Evolutionary conservation across 176 grass and related monocot species (phyloP).

Genomic region (Tuctoria greenei): DNA sequence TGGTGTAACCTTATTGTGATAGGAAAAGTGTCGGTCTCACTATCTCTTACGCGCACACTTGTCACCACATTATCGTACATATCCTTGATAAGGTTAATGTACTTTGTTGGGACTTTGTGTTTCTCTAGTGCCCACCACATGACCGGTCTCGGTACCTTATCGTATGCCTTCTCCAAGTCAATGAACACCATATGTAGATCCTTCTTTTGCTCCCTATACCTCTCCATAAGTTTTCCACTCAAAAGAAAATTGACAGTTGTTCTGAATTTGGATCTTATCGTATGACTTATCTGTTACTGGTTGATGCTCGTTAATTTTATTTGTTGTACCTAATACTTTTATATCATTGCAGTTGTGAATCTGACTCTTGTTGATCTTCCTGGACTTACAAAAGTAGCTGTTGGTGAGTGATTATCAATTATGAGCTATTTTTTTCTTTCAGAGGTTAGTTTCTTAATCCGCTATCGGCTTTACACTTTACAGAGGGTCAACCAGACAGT

Average conservation of each 20-base stretch:
- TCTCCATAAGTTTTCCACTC: not conserved
- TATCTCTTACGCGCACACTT: too few species aligned
- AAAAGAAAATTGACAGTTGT: not conserved
- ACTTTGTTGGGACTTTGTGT: too few species aligned
- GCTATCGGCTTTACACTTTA: slow-evolving; percentile 17
- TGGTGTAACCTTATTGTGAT: too few species aligned
- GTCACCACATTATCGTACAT: too few species aligned
- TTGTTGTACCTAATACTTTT: slow-evolving; percentile 33
- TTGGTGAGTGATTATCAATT: slow-evolving; percentile 61
- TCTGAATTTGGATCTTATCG: not conserved
- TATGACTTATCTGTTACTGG: not conserved
- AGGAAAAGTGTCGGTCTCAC: too few species aligned
- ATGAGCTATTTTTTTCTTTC: slow-evolving; percentile 20
- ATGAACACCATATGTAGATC: too few species aligned
- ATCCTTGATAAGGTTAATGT: too few species aligned
- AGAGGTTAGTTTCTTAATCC: slow-evolving; percentile 20
- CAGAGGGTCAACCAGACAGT: slow-evolving; percentile 86
- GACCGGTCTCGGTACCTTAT: too few species aligned
- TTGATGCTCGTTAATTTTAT: not conserved
- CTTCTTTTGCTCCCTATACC: too few species aligned
- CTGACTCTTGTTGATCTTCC: slow-evolving; percentile 98
- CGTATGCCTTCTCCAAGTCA: too few species aligned
- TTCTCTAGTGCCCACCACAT: too few species aligned
- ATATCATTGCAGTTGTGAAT: slow-evolving; percentile 85
- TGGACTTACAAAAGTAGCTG: slow-evolving; percentile 96